Base-by-base conservation (phyloP, 2,329 filamentous ascomycete species). In the Annulohypoxylon truncatum region DNA sequence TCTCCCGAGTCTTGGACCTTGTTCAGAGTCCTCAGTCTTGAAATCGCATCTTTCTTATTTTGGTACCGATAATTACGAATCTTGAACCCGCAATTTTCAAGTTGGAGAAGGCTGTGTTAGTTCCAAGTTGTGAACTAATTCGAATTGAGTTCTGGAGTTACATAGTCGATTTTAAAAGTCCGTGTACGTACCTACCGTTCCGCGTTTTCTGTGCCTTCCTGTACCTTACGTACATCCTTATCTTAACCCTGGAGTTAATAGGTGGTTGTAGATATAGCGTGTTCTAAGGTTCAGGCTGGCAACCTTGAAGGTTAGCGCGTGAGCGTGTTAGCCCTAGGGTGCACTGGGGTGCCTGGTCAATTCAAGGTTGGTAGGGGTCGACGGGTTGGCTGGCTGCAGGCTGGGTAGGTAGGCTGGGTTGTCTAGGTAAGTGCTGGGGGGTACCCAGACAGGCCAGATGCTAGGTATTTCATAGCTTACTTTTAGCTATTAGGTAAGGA, bases 61-160 rank as follows among this genome's bases (percentile, higher is more conserved):
- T 20, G n/a, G 29, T 55, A 31, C 7, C 40, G 52, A 58, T 15
- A 28, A 50, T 40, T 38, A 28, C 44, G 29, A 48, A 40, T 50
- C 18, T 46, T 1, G 54, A 58, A 50, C 18, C 38, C 44, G 33
- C 54, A 31, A 9, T 28, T 22, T 18, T 38, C 22, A 40, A 58
- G 44, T 35, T 22, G 20, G 24, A 40, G 35, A 51, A 64, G 61
- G 56, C 55, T 60, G 50, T 64, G 55, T 54, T 35, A 38, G 35
- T 15, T 15, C n/a, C 35, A 38, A 38, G 35, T 38, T 38, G n/a
- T 35, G 40, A 48, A 55, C 55, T 64, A 64, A 64, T 60, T 54
- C 33, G 33, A 48, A 56, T 64, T 52, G 56, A 58, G 61, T 54
- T 64, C 38, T 35, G 38, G 28, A 38, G 28, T 18, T 48, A 38